Base-by-base conservation (phyloP, 139 green algal species). In the Micractinium sp. region DNA sequence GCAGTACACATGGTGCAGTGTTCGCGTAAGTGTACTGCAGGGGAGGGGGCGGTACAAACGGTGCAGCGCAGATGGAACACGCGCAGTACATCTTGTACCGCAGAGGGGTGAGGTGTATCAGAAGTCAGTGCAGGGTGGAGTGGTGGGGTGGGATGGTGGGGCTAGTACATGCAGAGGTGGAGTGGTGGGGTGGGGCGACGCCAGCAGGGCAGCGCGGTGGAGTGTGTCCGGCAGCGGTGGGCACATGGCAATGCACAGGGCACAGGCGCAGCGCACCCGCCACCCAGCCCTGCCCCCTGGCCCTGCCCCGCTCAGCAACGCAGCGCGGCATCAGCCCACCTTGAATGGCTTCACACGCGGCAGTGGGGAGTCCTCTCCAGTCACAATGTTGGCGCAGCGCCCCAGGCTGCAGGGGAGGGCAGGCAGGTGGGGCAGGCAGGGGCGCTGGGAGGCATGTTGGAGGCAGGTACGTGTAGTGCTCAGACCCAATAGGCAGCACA, bases 341-440 rank as follows among this genome's bases (percentile, higher is more conserved):
- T 98, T 99, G 93, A 99, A 99, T 9, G 98, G 98, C 93, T 99
- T 99, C 36, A 98, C 96, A 4, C 98, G 92, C 16, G 98, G 98
- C 88, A 99, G 94, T 19, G 91, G 82, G 20, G 91, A 90, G 53
- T 95, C 95, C 86, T 96, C 95, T 35, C 97, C 97, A 15, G 97
- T 99, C n/a, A 96, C 93, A 53, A 95, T 95, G 82, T 88, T 91
- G 15, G 97, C 89, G 86, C 96, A 99, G n/a, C 97, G 93, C 0
- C 92, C 92, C 74, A 99, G 90, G 88, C 95, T 97, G 93, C 47
- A 89, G n/a, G 27, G 25, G 14, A 25, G 61, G 39, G 33, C 25
- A 75, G 69, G n/a, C 60, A 25, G 47, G 47, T 60, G 19, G 19
- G 47, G 5, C 5, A 56, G 47, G 47, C 47, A 56, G 47, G 47